Conservation (phyloP, 2,329 filamentous ascomycete genomes). For the Albifimbria verrucaria region DNA sequence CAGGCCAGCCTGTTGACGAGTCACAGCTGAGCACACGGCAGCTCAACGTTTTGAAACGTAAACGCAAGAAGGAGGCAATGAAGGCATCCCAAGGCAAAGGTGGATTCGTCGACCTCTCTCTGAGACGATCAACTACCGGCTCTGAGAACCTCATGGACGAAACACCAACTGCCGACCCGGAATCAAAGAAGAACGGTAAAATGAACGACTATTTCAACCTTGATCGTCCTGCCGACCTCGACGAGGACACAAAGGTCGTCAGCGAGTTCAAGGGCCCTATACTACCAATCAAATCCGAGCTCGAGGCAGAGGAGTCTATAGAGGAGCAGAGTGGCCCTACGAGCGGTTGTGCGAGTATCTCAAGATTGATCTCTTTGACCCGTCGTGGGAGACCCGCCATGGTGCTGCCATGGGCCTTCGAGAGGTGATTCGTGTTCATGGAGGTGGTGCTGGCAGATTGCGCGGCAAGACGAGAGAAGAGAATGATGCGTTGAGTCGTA, state of each 20-base stretch:
- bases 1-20: slow-evolving; percentile 54
- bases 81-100: slow-evolving; percentile 83
- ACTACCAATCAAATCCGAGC: slow-evolving; percentile 78
- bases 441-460: slow-evolving; percentile 77
- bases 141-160: slow-evolving; percentile 63
- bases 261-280: slow-evolving; percentile 90
- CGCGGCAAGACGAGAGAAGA: slow-evolving; percentile 66
- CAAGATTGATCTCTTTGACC: slow-evolving; percentile 88
- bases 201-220: slow-evolving; percentile 86
- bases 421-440: slow-evolving; percentile 90
- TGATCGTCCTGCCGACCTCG: slow-evolving; percentile 71
- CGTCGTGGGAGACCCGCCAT: slow-evolving; percentile 92
- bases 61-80: slow-evolving; percentile 86
- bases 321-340: slow-evolving; percentile 90
- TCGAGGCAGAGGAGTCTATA: slow-evolving; percentile 73
- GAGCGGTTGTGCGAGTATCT: slow-evolving; percentile 92
- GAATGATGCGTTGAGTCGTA: slow-evolving; percentile 76
- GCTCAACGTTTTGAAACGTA: slow-evolving; percentile 90
- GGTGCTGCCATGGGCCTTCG: slow-evolving; percentile 93
- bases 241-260: slow-evolving; percentile 89
- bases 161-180: slow-evolving; percentile 47
- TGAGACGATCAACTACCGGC: slow-evolving; percentile 59
- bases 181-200: slow-evolving; percentile 60
- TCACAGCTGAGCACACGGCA: slow-evolving; percentile 83
- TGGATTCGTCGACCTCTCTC: slow-evolving; percentile 81